phyloP scores from a whole-genome alignment of 164 flowering plant genomes.

The grape (Vitis vinifera) region DNA sequence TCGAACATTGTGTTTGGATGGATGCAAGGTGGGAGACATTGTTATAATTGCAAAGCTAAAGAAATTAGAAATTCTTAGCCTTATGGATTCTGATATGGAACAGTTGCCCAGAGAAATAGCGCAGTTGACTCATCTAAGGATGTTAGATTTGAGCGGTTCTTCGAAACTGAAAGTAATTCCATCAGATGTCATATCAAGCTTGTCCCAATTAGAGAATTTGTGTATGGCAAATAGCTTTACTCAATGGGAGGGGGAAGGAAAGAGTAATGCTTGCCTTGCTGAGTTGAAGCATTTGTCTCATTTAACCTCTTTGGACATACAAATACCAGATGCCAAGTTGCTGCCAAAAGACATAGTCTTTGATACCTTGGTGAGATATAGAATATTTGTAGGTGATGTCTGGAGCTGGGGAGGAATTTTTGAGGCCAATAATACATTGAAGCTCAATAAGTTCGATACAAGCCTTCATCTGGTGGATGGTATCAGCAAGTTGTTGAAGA shows the following conservation, averaged over 20 bases:
- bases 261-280: constrained; percentile 13
- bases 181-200: constrained; percentile 5
- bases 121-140: constrained; percentile 13
- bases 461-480: too few relatives aligned
- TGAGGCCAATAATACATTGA: not conserved
- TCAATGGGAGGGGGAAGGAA: constrained; percentile 8
- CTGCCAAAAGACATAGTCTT: not conserved
- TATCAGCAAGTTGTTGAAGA: too few relatives aligned
- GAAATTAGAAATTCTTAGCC: constrained; percentile 16
- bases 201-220: constrained; percentile 22
- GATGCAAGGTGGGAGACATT: not conserved
- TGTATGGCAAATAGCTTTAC: constrained; percentile 9
- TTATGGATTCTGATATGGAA: not conserved
- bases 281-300: constrained; percentile 8
- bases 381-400: constrained; percentile 8
- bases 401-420: not conserved
- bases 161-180: constrained; percentile 12
- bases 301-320: not conserved
- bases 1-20: constrained; percentile 8
- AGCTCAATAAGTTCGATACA: too few relatives aligned
- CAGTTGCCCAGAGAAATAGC: constrained; percentile 16
- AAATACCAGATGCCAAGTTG: not conserved
- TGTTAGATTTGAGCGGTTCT: constrained; percentile 13
- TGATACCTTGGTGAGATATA: constrained; percentile 3
- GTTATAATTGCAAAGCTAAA: constrained; percentile 10